These are phyloP conservation scores for Patellifolia procumbens DNA, from an alignment of 179 eudicot genomes.

Conservation along the genomic window DNA sequence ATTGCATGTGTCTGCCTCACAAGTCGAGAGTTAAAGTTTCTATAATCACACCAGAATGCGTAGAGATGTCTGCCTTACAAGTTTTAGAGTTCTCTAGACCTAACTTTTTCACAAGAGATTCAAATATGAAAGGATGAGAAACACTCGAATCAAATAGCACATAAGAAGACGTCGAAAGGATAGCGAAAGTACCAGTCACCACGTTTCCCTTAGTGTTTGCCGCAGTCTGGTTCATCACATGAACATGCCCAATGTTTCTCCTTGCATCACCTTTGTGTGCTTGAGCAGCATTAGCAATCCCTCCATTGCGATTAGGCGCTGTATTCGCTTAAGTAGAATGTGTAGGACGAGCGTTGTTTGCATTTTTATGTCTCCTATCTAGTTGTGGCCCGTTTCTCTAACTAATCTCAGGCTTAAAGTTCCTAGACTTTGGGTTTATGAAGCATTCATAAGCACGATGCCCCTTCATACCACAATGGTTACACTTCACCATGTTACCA, in stretches of 20 bases:
- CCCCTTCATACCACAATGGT: not conserved
- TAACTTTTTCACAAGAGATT: no score
- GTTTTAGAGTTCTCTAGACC: no score
- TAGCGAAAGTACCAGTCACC: not conserved
- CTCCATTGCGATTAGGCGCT: not conserved
- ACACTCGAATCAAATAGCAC: no score
- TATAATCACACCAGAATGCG: no score
- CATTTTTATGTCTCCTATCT: not conserved
- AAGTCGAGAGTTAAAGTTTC: no score
- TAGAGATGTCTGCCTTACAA: no score
- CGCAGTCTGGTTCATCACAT: not conserved
- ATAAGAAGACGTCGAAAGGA: not conserved
- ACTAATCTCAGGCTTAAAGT: not conserved
- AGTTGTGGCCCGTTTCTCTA: not conserved
- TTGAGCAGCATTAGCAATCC: not conserved
- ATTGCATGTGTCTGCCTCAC: no score
- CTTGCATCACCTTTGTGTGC: not conserved
- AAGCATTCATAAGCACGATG: not conserved
- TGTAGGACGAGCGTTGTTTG: not conserved
- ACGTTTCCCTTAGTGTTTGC: not conserved
- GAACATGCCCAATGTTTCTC: no score
- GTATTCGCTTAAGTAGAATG: not conserved
- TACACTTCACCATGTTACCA: no score
- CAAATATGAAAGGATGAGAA: no score
- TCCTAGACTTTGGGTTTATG: not conserved